A percentile compares a stretch with the other conserved stretches of the same genome.
Conservation (phyloP, 2,329 filamentous ascomycete genomes). For the Orbilia brochopaga region DNA sequence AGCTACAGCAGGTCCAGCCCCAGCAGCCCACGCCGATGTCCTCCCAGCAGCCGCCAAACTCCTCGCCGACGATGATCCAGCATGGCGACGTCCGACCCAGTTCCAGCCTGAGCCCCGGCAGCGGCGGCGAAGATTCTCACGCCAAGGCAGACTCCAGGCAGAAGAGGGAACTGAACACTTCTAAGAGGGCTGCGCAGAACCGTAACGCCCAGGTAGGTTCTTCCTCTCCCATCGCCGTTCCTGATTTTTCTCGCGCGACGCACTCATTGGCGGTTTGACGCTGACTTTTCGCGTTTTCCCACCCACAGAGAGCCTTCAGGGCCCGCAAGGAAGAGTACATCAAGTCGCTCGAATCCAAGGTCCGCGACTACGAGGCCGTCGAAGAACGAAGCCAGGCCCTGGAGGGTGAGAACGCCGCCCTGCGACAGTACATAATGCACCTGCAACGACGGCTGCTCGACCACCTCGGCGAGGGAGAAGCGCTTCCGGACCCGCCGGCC, state of each 20-base stretch:
- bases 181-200: slow-evolving; percentile 95
- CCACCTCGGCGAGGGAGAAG: slow-evolving; percentile 75
- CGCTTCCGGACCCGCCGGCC: slow-evolving; percentile 79
- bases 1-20: too few relatives aligned
- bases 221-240: slow-evolving; percentile 22
- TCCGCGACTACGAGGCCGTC: slow-evolving; percentile 77
- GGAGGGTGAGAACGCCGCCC: slow-evolving; percentile 84
- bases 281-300: slow-evolving; percentile 56
- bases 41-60: slow-evolving; percentile 43
- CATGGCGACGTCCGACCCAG: slow-evolving; percentile 41
- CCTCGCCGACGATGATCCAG: slow-evolving; percentile 38
- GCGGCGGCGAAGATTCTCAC: slow-evolving; percentile 43
- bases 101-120: slow-evolving; percentile 45
- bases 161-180: slow-evolving; percentile 90
- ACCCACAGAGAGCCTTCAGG: slow-evolving; percentile 84
- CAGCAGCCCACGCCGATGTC: slow-evolving; percentile 45
- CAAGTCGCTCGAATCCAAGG: slow-evolving; percentile 93
- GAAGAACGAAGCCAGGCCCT: slow-evolving; percentile 79
- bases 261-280: slow-evolving; percentile 30
- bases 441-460: slow-evolving; percentile 87
- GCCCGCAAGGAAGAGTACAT: slow-evolving; percentile 98
- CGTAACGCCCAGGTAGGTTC: slow-evolving; percentile 86
- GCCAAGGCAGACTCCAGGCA: slow-evolving; percentile 42
- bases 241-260: not conserved
- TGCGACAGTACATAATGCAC: slow-evolving; percentile 90